Evolutionary conservation across 371 early-diverging fungal species (phyloP).

Genomic region (Apophysomyces sp.): DNA sequence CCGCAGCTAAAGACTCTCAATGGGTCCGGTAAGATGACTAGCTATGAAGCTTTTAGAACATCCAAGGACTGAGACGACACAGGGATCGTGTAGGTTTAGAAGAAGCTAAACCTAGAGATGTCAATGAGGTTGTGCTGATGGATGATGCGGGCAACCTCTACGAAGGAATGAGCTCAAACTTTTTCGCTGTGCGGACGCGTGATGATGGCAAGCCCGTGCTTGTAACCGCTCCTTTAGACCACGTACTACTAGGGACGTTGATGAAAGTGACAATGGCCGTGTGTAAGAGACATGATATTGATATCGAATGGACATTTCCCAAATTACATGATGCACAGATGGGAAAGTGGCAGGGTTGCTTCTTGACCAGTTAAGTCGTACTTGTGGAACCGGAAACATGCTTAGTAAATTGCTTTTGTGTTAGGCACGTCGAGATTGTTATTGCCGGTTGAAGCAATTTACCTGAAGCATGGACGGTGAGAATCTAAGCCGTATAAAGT

Average conservation of each 20-base stretch:
- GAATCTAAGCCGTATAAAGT: not conserved
- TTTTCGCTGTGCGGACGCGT: slow-evolving; percentile 43
- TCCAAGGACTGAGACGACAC: not conserved
- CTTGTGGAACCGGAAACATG: not conserved
- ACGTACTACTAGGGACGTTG: slow-evolving; percentile 61
- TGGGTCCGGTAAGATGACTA: slow-evolving; percentile 62
- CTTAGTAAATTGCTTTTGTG: not conserved
- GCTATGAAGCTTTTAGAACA: not conserved
- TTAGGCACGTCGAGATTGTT: slow-evolving; percentile 54
- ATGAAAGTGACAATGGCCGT: slow-evolving; percentile 49
- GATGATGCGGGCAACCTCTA: slow-evolving; percentile 51
- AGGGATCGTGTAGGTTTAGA: slow-evolving; percentile 46
- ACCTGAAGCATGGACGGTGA: slow-evolving; percentile 35
- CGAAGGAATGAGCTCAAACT: slow-evolving; percentile 68
- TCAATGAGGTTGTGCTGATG: slow-evolving; percentile 57
- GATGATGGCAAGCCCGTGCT: slow-evolving; percentile 29
- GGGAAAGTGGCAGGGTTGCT: slow-evolving; percentile 58
- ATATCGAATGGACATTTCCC: slow-evolving; percentile 49
- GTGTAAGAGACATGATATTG: slow-evolving; percentile 49
- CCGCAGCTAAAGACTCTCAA: slow-evolving; percentile 62
- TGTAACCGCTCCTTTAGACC: slow-evolving; percentile 56
- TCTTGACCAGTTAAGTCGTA: slow-evolving; percentile 52
- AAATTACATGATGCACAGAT: slow-evolving; percentile 34
- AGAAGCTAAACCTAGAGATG: slow-evolving; percentile 31
- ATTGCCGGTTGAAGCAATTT: slow-evolving; percentile 49